A percentile compares a stretch with the other conserved stretches of the same genome.
Conservation (phyloP, 768 basidiomycete species). For the Candolleomyces aberdarensis region DNA sequence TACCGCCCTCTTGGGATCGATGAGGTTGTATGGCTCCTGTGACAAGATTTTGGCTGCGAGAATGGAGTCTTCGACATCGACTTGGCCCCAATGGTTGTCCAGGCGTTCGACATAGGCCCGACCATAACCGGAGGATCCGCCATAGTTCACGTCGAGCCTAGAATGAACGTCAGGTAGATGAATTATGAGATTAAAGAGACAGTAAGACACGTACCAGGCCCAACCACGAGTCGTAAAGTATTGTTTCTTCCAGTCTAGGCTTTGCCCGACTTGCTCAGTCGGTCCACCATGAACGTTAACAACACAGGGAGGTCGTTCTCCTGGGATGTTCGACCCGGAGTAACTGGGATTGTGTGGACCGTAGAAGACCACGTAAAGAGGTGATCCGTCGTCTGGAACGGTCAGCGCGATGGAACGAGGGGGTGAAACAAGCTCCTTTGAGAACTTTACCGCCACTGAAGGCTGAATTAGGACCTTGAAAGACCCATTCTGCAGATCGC, state of each 20-base stretch:
- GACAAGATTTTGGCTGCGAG: slow-evolving; percentile 51
- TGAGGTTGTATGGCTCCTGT: slow-evolving; percentile 41
- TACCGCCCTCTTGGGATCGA: slow-evolving; percentile 61
- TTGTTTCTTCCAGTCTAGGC: slow-evolving; percentile 49
- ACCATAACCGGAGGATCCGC: slow-evolving; percentile 75
- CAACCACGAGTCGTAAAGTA: slow-evolving; percentile 72
- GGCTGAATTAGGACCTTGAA: slow-evolving; percentile 10
- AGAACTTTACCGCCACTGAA: slow-evolving; percentile 4
- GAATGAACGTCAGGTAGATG: slow-evolving; percentile 10
- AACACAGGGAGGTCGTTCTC: slow-evolving; percentile 67
- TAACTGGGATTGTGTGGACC: slow-evolving; percentile 65
- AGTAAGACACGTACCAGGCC: slow-evolving; percentile 51
- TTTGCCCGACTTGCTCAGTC: slow-evolving; percentile 44
- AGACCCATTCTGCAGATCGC: slow-evolving; percentile 3
- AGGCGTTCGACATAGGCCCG: slow-evolving; percentile 64
- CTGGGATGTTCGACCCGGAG: slow-evolving; percentile 38
- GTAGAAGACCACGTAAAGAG: slow-evolving; percentile 64
- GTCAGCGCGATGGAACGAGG: slow-evolving; percentile 48
- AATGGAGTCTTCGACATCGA: slow-evolving; percentile 68
- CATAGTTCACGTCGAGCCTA: slow-evolving; percentile 75
- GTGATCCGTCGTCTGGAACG: slow-evolving; percentile 23
- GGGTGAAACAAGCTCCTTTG: slow-evolving; percentile 38
- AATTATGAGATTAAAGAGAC: neutral
- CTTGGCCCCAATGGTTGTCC: slow-evolving; percentile 65
- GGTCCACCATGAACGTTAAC: slow-evolving; percentile 73